A percentile compares a stretch with the other conserved stretches of the same genome.
These are phyloP conservation scores for Aureobasidium sp. DNA, from an alignment of 2,329 filamentous ascomycete species.

Conservation along the genomic window DNA sequence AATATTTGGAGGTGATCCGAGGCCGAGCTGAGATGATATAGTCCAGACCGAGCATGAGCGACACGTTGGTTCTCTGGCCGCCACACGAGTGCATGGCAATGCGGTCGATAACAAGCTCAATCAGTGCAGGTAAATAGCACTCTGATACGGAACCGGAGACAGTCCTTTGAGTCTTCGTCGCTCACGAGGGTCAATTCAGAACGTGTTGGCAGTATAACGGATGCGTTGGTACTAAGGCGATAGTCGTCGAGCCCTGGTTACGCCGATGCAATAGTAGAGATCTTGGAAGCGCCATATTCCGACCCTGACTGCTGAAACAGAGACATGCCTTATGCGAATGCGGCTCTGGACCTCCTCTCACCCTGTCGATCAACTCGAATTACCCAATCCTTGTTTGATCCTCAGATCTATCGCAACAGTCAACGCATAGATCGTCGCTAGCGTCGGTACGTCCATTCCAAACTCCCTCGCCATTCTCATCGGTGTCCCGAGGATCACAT, in stretches of 20 bases:
- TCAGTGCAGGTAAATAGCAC: too few species aligned
- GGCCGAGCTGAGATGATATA: background rate
- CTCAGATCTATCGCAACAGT: constrained; percentile 31
- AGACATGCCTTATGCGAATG: background rate
- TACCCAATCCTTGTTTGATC: constrained; percentile 16
- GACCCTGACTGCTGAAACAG: background rate
- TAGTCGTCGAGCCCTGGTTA: background rate
- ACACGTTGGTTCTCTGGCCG: background rate
- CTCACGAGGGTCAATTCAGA: background rate
- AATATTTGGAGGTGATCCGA: background rate
- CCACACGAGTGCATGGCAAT: background rate
- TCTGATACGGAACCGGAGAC: background rate
- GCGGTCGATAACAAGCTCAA: background rate
- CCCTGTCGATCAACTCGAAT: background rate
- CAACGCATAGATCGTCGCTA: constrained; percentile 44
- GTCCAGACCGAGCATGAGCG: background rate
- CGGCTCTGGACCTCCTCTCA: too few species aligned
- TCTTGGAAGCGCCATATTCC: background rate
- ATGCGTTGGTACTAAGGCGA: background rate
- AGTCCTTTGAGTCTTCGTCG: background rate
- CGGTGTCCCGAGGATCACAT: constrained; percentile 51
- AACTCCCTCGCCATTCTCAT: constrained; percentile 45
- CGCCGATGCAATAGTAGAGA: background rate
- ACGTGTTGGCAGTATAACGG: background rate
- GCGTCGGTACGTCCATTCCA: constrained; percentile 42